Evolutionary conservation across 768 basidiomycete species (phyloP), one percentile per base, ranked within the genome.

Genomic region (Tephrocybe sp.): DNA sequence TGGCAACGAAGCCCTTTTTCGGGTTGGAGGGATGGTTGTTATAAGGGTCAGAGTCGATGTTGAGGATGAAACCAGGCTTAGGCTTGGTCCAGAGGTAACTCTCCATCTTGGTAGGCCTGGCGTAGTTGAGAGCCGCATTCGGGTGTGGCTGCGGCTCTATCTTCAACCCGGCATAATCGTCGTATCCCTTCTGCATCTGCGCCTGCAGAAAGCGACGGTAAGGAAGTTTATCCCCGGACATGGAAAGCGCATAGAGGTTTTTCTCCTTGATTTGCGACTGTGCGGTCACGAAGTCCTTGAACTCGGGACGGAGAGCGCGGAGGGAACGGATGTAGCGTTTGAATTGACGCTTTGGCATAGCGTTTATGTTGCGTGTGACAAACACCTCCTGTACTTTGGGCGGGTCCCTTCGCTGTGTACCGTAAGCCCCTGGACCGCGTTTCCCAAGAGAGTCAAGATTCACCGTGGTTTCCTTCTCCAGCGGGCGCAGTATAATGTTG

Each of bases 131-230:
- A 3, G 80, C 90, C 33, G 75, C 88, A 32, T 68, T 73, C 23
- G 69, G 74, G 57, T 92, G 90, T 0, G 88, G 88, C 49, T 79
- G 73, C 37, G 79, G 84, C 53, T 83, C 81, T 55, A 92, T 84
- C 34, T 60, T 65, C 48, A 36, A 63, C 50, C 46, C 63, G 17
- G 44, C 51, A 40, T 51, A 56, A 40, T 65, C 55, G 37, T 58
- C 28, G 44, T 62, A 61, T 25, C 61, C 49, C 11, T 42, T 45
- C n/a, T 61, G 43, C 34, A 61, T 65, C 54, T 65, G 63, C n/a
- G 62, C 51, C 37, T 55, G 59, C 58, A 81, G 66, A 75, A 81
- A 83, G 2, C 44, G 37, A 5, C 68, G 64, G 57, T 74, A 71
- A 42, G 63, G 58, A 2, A 48, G 48, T 1, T 39, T 37, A 4